Percentiles rank a stretch among this genome's conserved stretches.
These are phyloP conservation scores for Melaleuca alternifolia DNA, from an alignment of 345 rosid species.

Conservation along the genomic window DNA sequence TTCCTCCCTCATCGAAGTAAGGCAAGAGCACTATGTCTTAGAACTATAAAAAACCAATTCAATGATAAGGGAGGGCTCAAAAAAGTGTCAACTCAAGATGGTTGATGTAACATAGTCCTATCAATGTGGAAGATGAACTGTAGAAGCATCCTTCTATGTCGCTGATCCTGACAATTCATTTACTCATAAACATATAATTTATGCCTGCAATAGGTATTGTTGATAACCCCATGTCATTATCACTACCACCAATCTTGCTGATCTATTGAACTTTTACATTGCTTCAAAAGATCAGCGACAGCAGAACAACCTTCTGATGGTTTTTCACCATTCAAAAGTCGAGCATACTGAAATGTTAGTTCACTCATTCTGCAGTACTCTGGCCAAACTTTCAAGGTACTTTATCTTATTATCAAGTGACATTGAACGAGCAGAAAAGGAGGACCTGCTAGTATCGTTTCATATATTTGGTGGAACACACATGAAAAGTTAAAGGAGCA, in stretches of 20 bases:
- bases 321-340: background rate
- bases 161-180: background rate
- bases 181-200: background rate
- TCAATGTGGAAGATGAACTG: background rate
- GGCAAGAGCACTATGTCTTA: background rate
- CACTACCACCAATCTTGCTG: background rate
- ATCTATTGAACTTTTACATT: background rate
- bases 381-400: background rate
- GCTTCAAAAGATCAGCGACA: background rate
- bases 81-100: no score
- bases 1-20: background rate
- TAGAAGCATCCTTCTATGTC: background rate
- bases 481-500: no score
- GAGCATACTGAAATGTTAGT: background rate
- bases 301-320: background rate
- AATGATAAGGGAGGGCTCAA: no score
- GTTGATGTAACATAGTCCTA: no score
- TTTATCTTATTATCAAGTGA: background rate
- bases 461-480: no score
- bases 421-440: no score
- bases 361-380: background rate
- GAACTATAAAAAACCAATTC: background rate
- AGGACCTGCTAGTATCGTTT: no score
- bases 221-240: background rate
- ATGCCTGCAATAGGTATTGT: no score